Percentiles rank a stretch among this genome's conserved stretches.
Conservation (phyloP, 2,329 filamentous ascomycete species). For the Magnaporthiopsis rhizophila region DNA sequence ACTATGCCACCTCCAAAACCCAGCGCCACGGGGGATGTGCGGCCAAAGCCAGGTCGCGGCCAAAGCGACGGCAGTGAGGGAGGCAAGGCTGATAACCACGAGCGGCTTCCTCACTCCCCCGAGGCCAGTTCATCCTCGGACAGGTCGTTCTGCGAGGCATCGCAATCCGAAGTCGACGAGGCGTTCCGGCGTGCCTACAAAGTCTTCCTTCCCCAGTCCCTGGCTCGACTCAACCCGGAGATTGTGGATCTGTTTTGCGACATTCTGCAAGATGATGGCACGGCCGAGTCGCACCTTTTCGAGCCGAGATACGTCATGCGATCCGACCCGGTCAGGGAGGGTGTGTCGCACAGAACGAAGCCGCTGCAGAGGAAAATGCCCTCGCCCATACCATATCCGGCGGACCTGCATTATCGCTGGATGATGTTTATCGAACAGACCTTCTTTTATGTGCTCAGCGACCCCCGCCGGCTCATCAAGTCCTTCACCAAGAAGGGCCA, state of each 20-base stretch:
- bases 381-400: neutral
- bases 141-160: constrained; percentile 15
- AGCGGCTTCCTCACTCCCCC: constrained; percentile 12
- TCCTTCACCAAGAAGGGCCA: constrained; percentile 49
- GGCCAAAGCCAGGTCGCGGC: constrained; percentile 14
- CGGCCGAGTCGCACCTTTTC: constrained; percentile 39
- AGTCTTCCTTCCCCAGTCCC: constrained; percentile 44
- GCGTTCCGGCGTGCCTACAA: constrained; percentile 22
- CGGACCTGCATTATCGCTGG: constrained; percentile 29
- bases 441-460: constrained; percentile 55
- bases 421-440: constrained; percentile 55
- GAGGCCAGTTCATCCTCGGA: constrained; percentile 14
- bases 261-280: constrained; percentile 48
- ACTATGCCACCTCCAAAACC: constrained; percentile 24
- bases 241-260: constrained; percentile 54
- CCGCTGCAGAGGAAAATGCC: neutral
- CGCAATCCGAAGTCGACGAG: constrained; percentile 9
- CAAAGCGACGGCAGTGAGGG: constrained; percentile 14
- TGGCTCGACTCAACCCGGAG: constrained; percentile 45
- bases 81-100: constrained; percentile 16
- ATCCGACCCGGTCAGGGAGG: constrained; percentile 9
- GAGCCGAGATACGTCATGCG: constrained; percentile 28
- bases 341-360: constrained; percentile 1
- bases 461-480: constrained; percentile 42
- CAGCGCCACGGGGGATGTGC: constrained; percentile 13